Base-by-base conservation (phyloP, 768 basidiomycete genomes). In the Arthromyces matolae region DNA sequence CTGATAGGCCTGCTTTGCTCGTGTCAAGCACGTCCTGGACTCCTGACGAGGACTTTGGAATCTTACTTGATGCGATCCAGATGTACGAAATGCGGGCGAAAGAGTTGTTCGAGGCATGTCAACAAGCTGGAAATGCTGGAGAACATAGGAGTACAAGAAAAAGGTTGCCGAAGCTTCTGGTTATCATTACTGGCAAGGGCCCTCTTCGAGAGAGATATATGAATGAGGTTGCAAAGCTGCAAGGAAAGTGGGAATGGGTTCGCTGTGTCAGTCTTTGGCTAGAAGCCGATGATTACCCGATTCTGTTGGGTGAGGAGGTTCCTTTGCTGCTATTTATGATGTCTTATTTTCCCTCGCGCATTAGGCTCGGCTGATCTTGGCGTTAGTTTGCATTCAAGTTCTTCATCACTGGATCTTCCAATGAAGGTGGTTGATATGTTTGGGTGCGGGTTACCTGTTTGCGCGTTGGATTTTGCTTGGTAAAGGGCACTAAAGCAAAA, bases 381-480 rank as follows among this genome's bases (percentile, higher is more conserved):
- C 2, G 78, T 98, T 48, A 93, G 83, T 51, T 68, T 99, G 41
- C 96, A 99, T 68, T 80, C 83, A 5, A 94, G 91, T 64, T 92
- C 91, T 0, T 94, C 91, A 2, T 87, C 80, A 1, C 69, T 93
- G 47, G 96, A 99, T 66, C 71, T 99, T 45, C 96, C 96, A 3
- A 99, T 99, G 96, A 99, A 99, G 66, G 83, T 99, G 4, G 93
- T 99, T 6, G 96, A 99, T 64, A 97, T 98, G 95, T 97, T 98
- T 69, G 96, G 96, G 4, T 97, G 94, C 57, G 86, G 86, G 4
- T 72, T 98, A 47, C 95, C 95, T 0, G 96, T 97, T 7, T 88
- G 94, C 52, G 94, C 96, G 0, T 75, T 93, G 3, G 75, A 84
- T 40, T 99, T 95, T 60, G 69, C 75, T 33, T 95, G 91, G 93